phyloP scores from a whole-genome alignment of 495 filamentous ascomycete species.

The Extremus antarcticus region DNA sequence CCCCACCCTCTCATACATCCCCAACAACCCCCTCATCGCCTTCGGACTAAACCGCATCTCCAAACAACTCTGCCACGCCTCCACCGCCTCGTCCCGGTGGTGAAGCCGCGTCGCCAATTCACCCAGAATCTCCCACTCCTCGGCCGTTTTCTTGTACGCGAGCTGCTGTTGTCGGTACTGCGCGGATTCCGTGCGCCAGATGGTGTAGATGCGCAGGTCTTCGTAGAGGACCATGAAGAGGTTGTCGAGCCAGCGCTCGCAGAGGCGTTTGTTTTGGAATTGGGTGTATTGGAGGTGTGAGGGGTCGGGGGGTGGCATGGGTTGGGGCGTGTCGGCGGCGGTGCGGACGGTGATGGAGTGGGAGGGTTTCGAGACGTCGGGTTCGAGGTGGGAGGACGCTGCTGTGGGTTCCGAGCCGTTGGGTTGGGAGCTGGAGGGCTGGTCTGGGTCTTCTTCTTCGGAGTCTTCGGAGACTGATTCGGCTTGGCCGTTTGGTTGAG shows the following conservation, averaged over 20 bases:
- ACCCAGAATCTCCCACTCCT: conserved; percentile 97
- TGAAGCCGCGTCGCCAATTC: conserved; percentile 86
- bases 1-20: conserved; percentile 59
- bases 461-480: conserved; percentile 23
- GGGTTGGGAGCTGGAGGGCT: conserved; percentile 2
- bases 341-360: conserved; percentile 17
- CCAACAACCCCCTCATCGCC: conserved; percentile 74
- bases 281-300: conserved; percentile 46
- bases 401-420: conserved; percentile 14
- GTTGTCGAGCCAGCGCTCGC: conserved; percentile 95
- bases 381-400: conserved; percentile 55
- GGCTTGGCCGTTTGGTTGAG: conserved; percentile 50
- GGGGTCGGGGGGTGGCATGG: conserved; percentile 26
- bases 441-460: conserved; percentile 24
- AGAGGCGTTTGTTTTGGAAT: conserved; percentile 91
- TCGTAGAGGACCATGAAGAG: conserved; percentile 99
- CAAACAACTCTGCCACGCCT: conserved; percentile 81
- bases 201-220: conserved; percentile 94
- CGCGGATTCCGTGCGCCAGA: conserved; percentile 96
- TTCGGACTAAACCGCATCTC: conserved; percentile 77
- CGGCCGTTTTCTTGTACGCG: conserved; percentile 87
- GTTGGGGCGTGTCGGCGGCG: conserved; percentile 11
- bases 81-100: conserved; percentile 75
- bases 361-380: conserved; percentile 36
- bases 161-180: conserved; percentile 81